A percentile compares a stretch with the other conserved stretches of the same genome.
Evolutionary conservation across 192 early-diverging fungal species (phyloP).

Genomic region (Geranomyces michiganensis): DNA sequence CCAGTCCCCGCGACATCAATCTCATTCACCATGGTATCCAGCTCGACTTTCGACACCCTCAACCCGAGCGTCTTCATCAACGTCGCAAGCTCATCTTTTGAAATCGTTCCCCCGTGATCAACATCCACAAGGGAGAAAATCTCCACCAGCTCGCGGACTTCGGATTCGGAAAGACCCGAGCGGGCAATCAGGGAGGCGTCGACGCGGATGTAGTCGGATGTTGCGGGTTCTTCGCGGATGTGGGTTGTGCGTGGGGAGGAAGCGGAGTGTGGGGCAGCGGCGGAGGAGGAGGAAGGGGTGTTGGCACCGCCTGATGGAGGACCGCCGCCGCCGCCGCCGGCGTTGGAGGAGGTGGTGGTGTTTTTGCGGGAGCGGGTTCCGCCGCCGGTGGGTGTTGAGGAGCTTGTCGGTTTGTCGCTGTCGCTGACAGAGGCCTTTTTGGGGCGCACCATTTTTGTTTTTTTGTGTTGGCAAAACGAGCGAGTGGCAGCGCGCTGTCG

Average conservation of each 20-base stretch:
- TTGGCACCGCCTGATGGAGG: neutral
- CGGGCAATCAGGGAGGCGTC: conserved; percentile 44
- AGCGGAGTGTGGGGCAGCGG: neutral
- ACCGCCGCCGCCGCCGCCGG: neutral
- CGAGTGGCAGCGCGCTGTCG: too few species aligned
- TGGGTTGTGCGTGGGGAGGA: neutral
- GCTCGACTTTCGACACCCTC: conserved; percentile 47
- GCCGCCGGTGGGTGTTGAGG: neutral
- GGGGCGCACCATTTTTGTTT: conserved; percentile 6
- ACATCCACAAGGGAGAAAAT: conserved; percentile 62
- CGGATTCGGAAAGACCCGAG: conserved; percentile 44
- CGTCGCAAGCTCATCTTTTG: conserved; percentile 51
- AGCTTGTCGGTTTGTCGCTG: neutral
- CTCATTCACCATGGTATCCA: conserved; percentile 59
- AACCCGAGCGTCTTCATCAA: conserved; percentile 60
- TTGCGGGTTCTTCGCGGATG: conserved; percentile 25
- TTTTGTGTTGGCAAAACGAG: too few species aligned
- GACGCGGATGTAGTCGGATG: conserved; percentile 35
- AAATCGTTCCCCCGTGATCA: conserved; percentile 58
- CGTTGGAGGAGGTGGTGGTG: too few species aligned
- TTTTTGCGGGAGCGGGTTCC: too few species aligned
- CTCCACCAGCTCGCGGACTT: conserved; percentile 56
- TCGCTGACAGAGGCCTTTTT: conserved; percentile 12
- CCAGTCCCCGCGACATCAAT: conserved; percentile 53
- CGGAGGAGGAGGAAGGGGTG: neutral